Evolutionary conservation across 1,139 yeast genomes (phyloP).

Genomic region (Trichomonascaceae sp.): DNA sequence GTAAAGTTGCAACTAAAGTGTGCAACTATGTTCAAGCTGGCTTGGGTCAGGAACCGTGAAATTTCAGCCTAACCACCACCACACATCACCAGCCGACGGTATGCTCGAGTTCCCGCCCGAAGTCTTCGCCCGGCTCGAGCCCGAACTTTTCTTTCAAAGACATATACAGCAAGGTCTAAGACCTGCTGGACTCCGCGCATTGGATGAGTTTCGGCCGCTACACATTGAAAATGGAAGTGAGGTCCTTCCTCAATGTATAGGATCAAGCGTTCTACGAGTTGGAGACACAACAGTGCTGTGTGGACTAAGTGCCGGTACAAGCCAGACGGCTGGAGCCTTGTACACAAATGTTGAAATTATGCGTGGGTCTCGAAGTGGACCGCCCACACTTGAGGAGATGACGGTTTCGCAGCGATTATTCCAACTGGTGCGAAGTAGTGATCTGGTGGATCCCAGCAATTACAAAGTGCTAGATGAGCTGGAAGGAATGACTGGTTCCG

Average conservation of each 20-base stretch:
- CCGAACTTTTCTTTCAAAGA: slow-evolving; percentile 69
- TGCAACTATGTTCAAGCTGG: no score
- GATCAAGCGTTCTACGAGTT: slow-evolving; percentile 57
- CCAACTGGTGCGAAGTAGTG: slow-evolving; percentile 25
- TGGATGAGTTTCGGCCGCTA: slow-evolving; percentile 59
- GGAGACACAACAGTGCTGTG: slow-evolving; percentile 73
- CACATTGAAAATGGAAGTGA: slow-evolving; percentile 22
- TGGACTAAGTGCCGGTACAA: slow-evolving; percentile 58
- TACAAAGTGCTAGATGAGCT: slow-evolving; percentile 4
- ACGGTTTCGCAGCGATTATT: slow-evolving; percentile 55
- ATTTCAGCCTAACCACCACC: no score
- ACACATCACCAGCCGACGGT: no score
- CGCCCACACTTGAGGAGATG: slow-evolving; percentile 90
- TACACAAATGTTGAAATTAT: slow-evolving; percentile 69
- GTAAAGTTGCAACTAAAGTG: no score
- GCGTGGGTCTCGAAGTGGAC: slow-evolving; percentile 21
- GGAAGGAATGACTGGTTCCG: slow-evolving; percentile 5
- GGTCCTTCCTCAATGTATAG: slow-evolving; percentile 36
- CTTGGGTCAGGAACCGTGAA: no score
- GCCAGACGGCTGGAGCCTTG: slow-evolving; percentile 25
- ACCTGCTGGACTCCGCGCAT: slow-evolving; percentile 38
- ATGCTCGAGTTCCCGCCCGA: slow-evolving; percentile 54
- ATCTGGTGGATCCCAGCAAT: slow-evolving; percentile 3
- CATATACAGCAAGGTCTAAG: slow-evolving; percentile 74
- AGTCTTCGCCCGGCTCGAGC: slow-evolving; percentile 73